A percentile compares a stretch with the other conserved stretches of the same genome.
These are phyloP conservation scores for Fusarium guadeloupense DNA, from an alignment of 2,329 filamentous ascomycete species.

Conservation along the genomic window DNA sequence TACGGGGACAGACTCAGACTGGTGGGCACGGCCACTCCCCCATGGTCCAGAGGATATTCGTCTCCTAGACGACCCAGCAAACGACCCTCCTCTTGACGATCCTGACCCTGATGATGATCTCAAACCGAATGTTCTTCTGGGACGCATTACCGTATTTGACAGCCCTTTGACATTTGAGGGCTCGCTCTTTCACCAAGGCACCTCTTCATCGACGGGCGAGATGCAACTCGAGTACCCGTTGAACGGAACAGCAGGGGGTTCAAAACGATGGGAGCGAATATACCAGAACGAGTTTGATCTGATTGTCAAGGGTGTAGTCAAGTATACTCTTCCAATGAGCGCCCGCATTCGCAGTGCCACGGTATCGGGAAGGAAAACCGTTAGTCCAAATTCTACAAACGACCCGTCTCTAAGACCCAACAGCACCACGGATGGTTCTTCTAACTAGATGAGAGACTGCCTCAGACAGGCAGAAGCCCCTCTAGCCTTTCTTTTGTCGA, in stretches of 20 bases:
- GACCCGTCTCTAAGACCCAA: conserved; percentile 74
- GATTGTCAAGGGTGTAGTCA: conserved; percentile 88
- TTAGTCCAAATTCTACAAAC: conserved; percentile 70
- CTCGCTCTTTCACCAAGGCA: conserved; percentile 80
- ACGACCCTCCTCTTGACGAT: conserved; percentile 61
- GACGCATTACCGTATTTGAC: conserved; percentile 86
- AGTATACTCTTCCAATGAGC: conserved; percentile 76
- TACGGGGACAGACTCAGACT: conserved; percentile 74
- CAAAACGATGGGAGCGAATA: conserved; percentile 88
- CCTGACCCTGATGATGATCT: conserved; percentile 70
- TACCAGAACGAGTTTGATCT: conserved; percentile 92
- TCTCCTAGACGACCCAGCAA: conserved; percentile 45
- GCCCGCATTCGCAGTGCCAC: conserved; percentile 67
- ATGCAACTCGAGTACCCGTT: conserved; percentile 84
- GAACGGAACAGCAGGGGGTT: conserved; percentile 87
- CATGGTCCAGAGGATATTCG: conserved; percentile 42
- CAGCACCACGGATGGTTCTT: conserved; percentile 64
- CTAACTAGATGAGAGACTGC: conserved; percentile 29
- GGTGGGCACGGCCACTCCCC: conserved; percentile 58
- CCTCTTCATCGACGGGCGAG: conserved; percentile 80
- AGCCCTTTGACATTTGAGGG: conserved; percentile 89
- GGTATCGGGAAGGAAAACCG: conserved; percentile 67
- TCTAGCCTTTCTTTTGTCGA: conserved; percentile 42
- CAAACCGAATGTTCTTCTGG: conserved; percentile 86
- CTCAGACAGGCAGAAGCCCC: conserved; percentile 19